These are phyloP conservation scores for Elongisporangium prolatum DNA, from an alignment of 352 stramenopile species.

Conservation along the genomic window DNA sequence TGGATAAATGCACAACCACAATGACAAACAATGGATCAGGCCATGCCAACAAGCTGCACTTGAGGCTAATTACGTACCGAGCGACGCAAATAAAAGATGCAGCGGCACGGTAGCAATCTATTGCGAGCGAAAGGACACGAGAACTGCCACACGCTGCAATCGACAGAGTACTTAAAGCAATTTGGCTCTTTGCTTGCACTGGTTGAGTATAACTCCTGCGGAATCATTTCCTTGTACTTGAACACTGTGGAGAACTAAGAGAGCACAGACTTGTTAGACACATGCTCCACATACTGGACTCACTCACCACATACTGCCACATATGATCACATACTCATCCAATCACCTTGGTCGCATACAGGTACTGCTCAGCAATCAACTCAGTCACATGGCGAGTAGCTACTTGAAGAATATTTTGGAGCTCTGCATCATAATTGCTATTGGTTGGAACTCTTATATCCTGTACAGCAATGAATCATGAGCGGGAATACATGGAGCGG, in stretches of 20 bases:
- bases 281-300: not conserved
- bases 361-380: slow-evolving; percentile 14
- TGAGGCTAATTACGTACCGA: not conserved
- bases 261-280: not conserved
- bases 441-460: slow-evolving; percentile 2
- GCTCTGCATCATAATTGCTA: slow-evolving; percentile 12
- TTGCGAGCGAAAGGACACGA: slow-evolving; percentile 17
- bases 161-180: slow-evolving; percentile 9
- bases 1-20: too few relatives aligned
- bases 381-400: slow-evolving; percentile 6
- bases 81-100: slow-evolving; percentile 7
- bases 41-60: too few relatives aligned
- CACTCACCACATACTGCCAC: slow-evolving; percentile 9
- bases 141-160: slow-evolving; percentile 11
- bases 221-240: not conserved
- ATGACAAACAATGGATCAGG: too few relatives aligned
- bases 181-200: not conserved
- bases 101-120: slow-evolving; percentile 8
- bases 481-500: not conserved
- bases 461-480: slow-evolving; percentile 2
- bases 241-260: not conserved
- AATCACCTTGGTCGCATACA: slow-evolving; percentile 9
- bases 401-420: slow-evolving; percentile 3
- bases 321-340: slow-evolving; percentile 6
- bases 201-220: not conserved